A percentile compares a stretch with the other conserved stretches of the same genome.
Conservation (phyloP, 2,329 filamentous ascomycete genomes). For the Pseudocercospora pini-densiflorae region DNA sequence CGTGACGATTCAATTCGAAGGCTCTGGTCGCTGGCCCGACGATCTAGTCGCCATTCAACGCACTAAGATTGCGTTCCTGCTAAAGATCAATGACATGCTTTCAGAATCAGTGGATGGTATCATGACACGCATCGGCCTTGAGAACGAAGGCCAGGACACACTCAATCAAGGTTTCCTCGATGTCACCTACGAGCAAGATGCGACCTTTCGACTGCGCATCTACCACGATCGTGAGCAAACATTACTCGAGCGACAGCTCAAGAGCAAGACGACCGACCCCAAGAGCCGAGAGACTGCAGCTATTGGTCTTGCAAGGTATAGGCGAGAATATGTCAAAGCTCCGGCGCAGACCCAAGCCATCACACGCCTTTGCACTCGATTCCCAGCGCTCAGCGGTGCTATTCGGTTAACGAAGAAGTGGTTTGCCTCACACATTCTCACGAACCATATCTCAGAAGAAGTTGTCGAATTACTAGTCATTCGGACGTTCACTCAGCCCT, state of each 20-base stretch:
- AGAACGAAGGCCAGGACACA: slow-evolving; percentile 70
- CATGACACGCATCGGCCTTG: slow-evolving; percentile 75
- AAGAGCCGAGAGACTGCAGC: slow-evolving; percentile 71
- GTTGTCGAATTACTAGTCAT: slow-evolving; percentile 82
- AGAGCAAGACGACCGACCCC: slow-evolving; percentile 71
- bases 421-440: slow-evolving; percentile 83
- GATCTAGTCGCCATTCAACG: slow-evolving; percentile 88
- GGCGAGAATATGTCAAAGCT: slow-evolving; percentile 70
- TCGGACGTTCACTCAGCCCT: slow-evolving; percentile 77
- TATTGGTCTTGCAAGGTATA: slow-evolving; percentile 70
- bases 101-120: slow-evolving; percentile 65
- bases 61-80: slow-evolving; percentile 86
- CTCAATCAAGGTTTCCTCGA: slow-evolving; percentile 85
- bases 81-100: slow-evolving; percentile 74
- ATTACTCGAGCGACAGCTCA: slow-evolving; percentile 77
- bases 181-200: slow-evolving; percentile 71
- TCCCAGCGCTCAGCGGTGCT: slow-evolving; percentile 77
- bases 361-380: slow-evolving; percentile 77
- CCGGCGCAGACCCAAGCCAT: slow-evolving; percentile 84
- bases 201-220: slow-evolving; percentile 82
- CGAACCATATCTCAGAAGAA: slow-evolving; percentile 75
- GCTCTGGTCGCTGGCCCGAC: slow-evolving; percentile 91
- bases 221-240: slow-evolving; percentile 86
- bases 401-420: slow-evolving; percentile 87
- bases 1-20: slow-evolving; percentile 88